These are phyloP conservation scores for Pezicula neosporulosa DNA, from an alignment of 2,329 filamentous ascomycete genomes.

Conservation along the genomic window DNA sequence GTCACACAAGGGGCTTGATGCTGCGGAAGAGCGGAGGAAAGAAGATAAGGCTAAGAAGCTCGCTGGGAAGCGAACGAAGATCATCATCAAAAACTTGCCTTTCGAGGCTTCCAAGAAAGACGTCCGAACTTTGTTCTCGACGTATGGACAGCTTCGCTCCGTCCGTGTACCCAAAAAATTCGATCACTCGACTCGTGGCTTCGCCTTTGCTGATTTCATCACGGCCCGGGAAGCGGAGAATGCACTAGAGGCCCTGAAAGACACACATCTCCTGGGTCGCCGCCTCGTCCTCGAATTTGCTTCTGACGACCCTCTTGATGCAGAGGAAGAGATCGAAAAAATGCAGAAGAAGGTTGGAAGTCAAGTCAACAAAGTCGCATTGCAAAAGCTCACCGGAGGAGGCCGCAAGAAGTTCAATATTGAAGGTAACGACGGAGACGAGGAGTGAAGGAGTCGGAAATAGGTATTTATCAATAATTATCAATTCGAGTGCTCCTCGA, in stretches of 20 bases:
- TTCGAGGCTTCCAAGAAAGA: conserved; percentile 96
- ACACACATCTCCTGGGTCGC: conserved; percentile 90
- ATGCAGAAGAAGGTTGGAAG: conserved; percentile 95
- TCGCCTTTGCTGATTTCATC: conserved; percentile 95
- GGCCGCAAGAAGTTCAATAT: conserved; percentile 88
- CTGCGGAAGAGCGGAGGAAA: conserved; percentile 79
- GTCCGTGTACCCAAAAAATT: conserved; percentile 96
- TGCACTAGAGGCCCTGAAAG: conserved; percentile 84
- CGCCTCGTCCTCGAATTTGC: conserved; percentile 90
- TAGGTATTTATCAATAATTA: conserved; percentile 18
- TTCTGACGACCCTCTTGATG: conserved; percentile 81
- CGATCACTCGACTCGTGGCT: conserved; percentile 82
- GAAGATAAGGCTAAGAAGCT: conserved; percentile 81
- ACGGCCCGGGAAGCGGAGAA: conserved; percentile 86
- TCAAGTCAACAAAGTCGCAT: conserved; percentile 85
- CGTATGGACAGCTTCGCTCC: conserved; percentile 88
- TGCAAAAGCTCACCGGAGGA: conserved; percentile 81
- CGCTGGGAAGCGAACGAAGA: conserved; percentile 77
- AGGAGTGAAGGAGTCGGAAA: conserved; percentile 29
- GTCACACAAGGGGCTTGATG: conserved; percentile 83
- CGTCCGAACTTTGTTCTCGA: conserved; percentile 76
- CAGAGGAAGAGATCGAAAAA: conserved; percentile 92
- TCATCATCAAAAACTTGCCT: conserved; percentile 96
- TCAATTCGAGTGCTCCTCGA: background rate
- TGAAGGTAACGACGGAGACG: conserved; percentile 60